Evolutionary conservation across 495 filamentous ascomycete genomes (phyloP).

Genomic region (Cryomyces minteri): DNA sequence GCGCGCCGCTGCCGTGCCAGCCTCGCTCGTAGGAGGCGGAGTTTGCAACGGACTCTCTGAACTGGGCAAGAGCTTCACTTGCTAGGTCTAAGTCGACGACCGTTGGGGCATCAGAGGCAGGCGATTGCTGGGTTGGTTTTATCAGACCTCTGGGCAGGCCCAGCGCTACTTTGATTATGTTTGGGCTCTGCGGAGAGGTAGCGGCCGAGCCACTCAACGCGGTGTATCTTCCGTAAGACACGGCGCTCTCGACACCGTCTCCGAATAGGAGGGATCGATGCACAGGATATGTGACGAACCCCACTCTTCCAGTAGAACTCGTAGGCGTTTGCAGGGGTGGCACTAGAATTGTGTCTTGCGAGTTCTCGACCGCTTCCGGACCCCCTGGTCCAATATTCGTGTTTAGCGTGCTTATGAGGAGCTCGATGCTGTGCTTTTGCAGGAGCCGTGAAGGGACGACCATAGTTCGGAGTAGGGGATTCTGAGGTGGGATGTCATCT

Average conservation of each 20-base stretch:
- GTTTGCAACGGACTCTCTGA: constrained; percentile 49
- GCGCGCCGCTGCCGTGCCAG: constrained; percentile 55
- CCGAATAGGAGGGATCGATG: constrained; percentile 66
- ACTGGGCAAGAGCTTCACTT: constrained; percentile 37
- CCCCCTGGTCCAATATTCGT: constrained; percentile 10
- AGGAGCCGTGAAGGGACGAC: constrained; percentile 50
- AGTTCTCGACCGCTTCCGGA: constrained; percentile 16
- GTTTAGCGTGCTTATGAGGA: constrained; percentile 47
- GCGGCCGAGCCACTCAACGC: constrained; percentile 10
- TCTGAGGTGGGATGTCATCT: constrained; percentile 19
- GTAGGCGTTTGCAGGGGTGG: constrained; percentile 52
- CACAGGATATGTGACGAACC: constrained; percentile 60
- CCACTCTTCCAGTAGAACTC: constrained; percentile 37
- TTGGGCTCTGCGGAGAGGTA: constrained; percentile 13
- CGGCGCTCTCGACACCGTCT: constrained; percentile 38
- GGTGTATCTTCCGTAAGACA: constrained; percentile 30
- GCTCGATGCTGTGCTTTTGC: constrained; percentile 51
- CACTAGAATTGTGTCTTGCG: constrained; percentile 44
- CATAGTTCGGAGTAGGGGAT: constrained; percentile 33
- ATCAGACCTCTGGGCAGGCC: constrained; percentile 26
- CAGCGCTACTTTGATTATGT: constrained; percentile 35
- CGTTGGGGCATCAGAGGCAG: constrained; percentile 10
- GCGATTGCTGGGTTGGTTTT: constrained; percentile 9
- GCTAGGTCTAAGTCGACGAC: constrained; percentile 37
- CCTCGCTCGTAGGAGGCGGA: constrained; percentile 49